phyloP scores from a whole-genome alignment of 2,329 filamentous ascomycete genomes.

The Colletotrichum sp. region DNA sequence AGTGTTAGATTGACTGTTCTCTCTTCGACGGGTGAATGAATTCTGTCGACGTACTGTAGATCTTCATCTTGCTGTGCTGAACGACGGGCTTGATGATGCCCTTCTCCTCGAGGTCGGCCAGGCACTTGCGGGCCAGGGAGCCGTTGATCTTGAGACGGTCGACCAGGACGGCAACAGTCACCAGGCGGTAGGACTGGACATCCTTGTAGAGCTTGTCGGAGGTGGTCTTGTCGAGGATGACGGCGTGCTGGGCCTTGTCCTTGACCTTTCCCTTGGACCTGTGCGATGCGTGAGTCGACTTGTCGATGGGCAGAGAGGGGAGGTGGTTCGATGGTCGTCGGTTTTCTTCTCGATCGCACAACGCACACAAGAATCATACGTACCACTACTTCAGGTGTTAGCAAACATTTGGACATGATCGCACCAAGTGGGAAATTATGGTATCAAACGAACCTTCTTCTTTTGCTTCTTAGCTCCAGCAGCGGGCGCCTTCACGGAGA shows the following conservation, averaged over 20 bases:
- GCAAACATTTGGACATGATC: neutral
- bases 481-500: conserved; percentile 41
- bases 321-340: neutral
- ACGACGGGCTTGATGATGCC: conserved; percentile 98
- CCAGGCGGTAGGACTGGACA: conserved; percentile 99
- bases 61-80: conserved; percentile 94
- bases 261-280: conserved; percentile 76
- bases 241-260: conserved; percentile 99
- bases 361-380: conserved; percentile 14
- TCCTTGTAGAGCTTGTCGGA: conserved; percentile 99
- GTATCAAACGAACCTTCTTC: conserved; percentile 41
- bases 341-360: neutral
- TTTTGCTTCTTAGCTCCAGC: conserved; percentile 57
- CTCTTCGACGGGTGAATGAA: rapidly evolving
- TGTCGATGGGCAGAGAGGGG: neutral
- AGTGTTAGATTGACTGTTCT: conserved; percentile 29
- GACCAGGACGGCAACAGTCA: conserved; percentile 98
- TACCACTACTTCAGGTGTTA: conserved; percentile 35
- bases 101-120: conserved; percentile 95
- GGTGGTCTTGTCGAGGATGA: conserved; percentile 97
- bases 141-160: conserved; percentile 99
- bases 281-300: conserved; percentile 9
- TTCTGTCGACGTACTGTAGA: conserved; percentile 75
- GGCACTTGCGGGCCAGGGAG: conserved; percentile 87
- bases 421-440: neutral